Evolutionary conservation across 306 rosid genomes (phyloP), one percentile per base, ranked within the genome.

Genomic region (Corylus avellana): DNA sequence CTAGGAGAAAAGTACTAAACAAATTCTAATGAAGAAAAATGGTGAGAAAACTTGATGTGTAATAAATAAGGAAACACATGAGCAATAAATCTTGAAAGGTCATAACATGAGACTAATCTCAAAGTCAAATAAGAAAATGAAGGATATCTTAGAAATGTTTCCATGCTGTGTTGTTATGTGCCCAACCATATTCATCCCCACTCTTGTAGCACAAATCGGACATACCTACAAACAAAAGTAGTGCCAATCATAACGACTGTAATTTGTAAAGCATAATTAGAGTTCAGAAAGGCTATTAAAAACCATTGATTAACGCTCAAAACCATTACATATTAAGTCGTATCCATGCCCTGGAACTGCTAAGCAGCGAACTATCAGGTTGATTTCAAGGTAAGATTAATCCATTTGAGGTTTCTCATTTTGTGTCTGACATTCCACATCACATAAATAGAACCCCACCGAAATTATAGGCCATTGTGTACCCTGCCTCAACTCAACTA

Each of bases 71-170:
- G 53, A 79, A 32, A 78, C 13, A 61, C 39, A 42, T 29, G n/a
- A 9, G 62, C 29, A 2, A 62, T 20, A 64, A 76, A 7, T 73
- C 70, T 63, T 9, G n/a, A 12, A 74, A 80, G 58, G 13, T 42
- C 14, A 10, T 20, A 48, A 67, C 11, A 20, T 14, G 50, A 56
- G 20, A 16, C 17, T 56, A 67, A 56, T 46, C 55, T 12, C 32
- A 22, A 64, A n/a, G 48, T 27, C 0, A n/a, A 70, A 76, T 77
- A 58, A 11, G 55, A 57, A 46, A 7, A 51, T 76, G 81, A 91
- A 91, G 96, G 97, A 90, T 92, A 92, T 92, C 87, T 83, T 77
- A 70, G 85, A 78, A 66, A 89, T 18, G 85, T 80, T 80, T 80
- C 80, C 87, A 78, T 90, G 97, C 55, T 87, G 94, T 63, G 81